Evolutionary conservation across 371 early-diverging fungal genomes (phyloP), one percentile per base, ranked within the genome.

Genomic region (Capillidium heterosporum): DNA sequence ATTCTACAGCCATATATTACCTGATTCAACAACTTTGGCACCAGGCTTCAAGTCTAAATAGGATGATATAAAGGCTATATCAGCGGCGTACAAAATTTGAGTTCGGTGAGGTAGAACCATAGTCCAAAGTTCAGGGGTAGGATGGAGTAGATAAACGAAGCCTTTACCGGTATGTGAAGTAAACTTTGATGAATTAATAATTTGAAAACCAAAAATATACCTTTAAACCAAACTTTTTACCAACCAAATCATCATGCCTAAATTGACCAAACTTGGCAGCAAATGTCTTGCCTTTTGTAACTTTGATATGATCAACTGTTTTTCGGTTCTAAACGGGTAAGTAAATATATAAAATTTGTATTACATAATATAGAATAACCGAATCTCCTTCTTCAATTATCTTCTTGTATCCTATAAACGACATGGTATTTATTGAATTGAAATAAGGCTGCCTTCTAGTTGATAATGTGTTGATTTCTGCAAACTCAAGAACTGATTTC

Each of bases 121-220:
- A 1, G 95, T 94, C 97, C 97, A 96, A 31, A 95, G 76, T 60
- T 93, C 95, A 1, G 95, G 94, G 7, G 95, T 92, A 17, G 94
- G 95, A 58, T 86, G 81, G 32, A 96, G 75, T 26, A 93, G 67
- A 62, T 87, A 87, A n/a, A 92, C 71, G 63, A 80, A 89, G 19
- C 94, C 94, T 56, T 69, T 75, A 24, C 80, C 77, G 21, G 76
- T 82, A 39, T 71, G 71, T 23, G 90, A 83, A 28, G 71, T 65
- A 59, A 89, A 62, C 80, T 87, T 62, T 21, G 17, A 26, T 15
- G 17, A 28, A 0, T 31, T 10, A 31, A 44, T 32, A 19, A 7
- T 2, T 28, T 55, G 4, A 17, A 57, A 58, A 21, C 15, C 17
- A 32, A 26, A 19, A 21, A 31, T 8, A 4, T 63, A 82, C 82